phyloP scores from a whole-genome alignment of 305 asterid genomes.

The Fraxinus nigra region DNA sequence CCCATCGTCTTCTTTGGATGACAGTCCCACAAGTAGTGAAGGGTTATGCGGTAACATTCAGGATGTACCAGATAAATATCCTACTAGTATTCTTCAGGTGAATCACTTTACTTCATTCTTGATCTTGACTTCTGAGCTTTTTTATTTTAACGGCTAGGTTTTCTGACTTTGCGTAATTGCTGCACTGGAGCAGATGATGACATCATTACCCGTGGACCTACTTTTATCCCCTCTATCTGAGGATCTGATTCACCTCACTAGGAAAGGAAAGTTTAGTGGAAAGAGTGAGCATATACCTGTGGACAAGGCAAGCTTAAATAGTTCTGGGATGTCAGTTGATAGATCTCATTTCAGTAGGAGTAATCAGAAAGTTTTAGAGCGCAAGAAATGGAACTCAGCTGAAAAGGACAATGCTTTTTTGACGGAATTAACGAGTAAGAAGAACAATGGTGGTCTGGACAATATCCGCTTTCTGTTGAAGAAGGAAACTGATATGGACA shows the following conservation, averaged over 20 bases:
- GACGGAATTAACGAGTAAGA: slow-evolving; percentile 27
- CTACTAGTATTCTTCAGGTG: slow-evolving; percentile 91
- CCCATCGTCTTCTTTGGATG: slow-evolving; percentile 82
- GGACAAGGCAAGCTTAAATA: slow-evolving; percentile 36
- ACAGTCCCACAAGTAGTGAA: slow-evolving; percentile 56
- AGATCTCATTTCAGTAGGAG: slow-evolving; percentile 52
- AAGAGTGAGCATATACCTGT: slow-evolving; percentile 40
- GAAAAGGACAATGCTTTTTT: slow-evolving; percentile 35
- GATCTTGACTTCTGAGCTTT: slow-evolving; percentile 13
- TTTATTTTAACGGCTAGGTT: slow-evolving; percentile 2
- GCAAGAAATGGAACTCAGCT: slow-evolving; percentile 39
- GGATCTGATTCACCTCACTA: slow-evolving; percentile 47
- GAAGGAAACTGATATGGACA: slow-evolving; percentile 46
- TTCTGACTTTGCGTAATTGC: slow-evolving; percentile 13
- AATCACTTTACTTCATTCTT: slow-evolving; percentile 25
- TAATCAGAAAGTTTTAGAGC: slow-evolving; percentile 41
- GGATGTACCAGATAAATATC: slow-evolving; percentile 61
- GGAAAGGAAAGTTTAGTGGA: slow-evolving; percentile 41
- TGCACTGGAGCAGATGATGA: slow-evolving; percentile 68
- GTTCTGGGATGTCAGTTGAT: slow-evolving; percentile 37
- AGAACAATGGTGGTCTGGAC: slow-evolving; percentile 11
- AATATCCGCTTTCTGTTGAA: slow-evolving; percentile 25
- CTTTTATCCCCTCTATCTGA: slow-evolving; percentile 82
- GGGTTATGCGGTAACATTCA: slow-evolving; percentile 40
- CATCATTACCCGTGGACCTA: slow-evolving; percentile 53